These are phyloP conservation scores for Colletotrichum sp. DNA, from an alignment of 2,329 filamentous ascomycete species.

Conservation along the genomic window DNA sequence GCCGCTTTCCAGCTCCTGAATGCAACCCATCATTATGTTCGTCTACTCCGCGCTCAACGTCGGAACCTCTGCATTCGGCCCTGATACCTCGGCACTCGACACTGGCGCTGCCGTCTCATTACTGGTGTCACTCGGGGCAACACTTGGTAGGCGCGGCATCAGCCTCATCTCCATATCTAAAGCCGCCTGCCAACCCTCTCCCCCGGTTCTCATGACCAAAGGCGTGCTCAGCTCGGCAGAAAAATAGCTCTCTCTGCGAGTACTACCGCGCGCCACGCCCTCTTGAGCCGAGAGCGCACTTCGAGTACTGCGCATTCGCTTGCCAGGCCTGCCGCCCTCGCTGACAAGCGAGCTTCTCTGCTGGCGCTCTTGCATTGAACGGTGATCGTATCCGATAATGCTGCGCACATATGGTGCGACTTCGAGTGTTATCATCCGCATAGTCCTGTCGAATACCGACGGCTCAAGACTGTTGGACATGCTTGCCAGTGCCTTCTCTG, in stretches of 20 bases:
- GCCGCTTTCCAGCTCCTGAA: not conserved
- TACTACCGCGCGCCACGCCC: constrained; percentile 70
- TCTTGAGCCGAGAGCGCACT: constrained; percentile 79
- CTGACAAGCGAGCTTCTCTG: constrained; percentile 64
- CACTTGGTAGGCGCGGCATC: not conserved
- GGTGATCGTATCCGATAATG: constrained; percentile 79
- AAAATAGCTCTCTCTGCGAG: constrained; percentile 77
- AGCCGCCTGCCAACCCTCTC: constrained; percentile 40
- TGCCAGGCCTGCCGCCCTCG: constrained; percentile 53
- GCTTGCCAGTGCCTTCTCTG: constrained; percentile 44
- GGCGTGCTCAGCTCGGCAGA: constrained; percentile 61
- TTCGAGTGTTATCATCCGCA: constrained; percentile 72
- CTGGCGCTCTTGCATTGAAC: constrained; percentile 70
- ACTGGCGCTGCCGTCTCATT: not conserved
- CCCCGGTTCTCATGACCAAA: constrained; percentile 70
- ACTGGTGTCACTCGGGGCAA: not conserved
- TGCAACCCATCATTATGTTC: not conserved
- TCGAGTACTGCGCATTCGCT: constrained; percentile 71
- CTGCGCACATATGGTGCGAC: constrained; percentile 88
- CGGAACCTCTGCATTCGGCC: not conserved
- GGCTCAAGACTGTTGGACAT: constrained; percentile 57
- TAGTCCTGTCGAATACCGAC: constrained; percentile 78
- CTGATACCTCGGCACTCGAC: not conserved
- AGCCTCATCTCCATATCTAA: constrained; percentile 13
- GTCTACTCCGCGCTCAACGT: constrained; percentile 18